Base-by-base conservation (phyloP, 2,329 filamentous ascomycete species). In the Cadophora malorum region DNA sequence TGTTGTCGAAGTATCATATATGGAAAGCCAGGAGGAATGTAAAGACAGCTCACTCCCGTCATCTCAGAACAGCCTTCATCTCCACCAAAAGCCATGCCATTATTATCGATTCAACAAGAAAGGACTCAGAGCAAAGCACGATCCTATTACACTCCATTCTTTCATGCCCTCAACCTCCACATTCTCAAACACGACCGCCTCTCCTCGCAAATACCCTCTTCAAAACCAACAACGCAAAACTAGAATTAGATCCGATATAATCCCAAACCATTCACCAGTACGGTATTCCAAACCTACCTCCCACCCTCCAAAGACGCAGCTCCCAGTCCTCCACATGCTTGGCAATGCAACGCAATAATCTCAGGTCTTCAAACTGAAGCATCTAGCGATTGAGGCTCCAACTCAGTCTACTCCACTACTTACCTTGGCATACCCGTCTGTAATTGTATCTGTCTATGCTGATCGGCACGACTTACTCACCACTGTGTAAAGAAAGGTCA, bases 351-450 rank as follows among this genome's bases (percentile, higher is more conserved):
- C 45, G n/a, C 45, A 58, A 14, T 23, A 38, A 16, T 12, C 2
- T 1, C 31, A 58, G 31, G 2, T 12, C 19, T 38, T 38, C 33
- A 58, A 23, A 9, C 19, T 58, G 31, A 58, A 58, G 55, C 55
- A 14, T 14, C 55, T 58, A 35, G 33, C 55, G 33, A 58, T 58
- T 41, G 55, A 35, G 28, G 53, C 28, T 35, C 28, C 53, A 35
- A 35, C 28, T 25, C 33, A 38, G 4, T 21, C 4, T 21, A 49
- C 45, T 21, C 6, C 8, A 19, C 21, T 7, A 14, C 16, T 23
- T n/a, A 58, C n/a, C 33, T 58, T 41, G 55, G 53, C 33, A 10
- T 21, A 16, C 53, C n/a, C n/a, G n/a, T n/a, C n/a, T n/a, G n/a
- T n/a, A n/a, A n/a, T n/a, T n/a, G n/a, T n/a, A 28, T 28, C 28